Percentiles rank a stretch among this genome's conserved stretches.
Evolutionary conservation across 768 basidiomycete genomes (phyloP).

Genomic region (Tephrocybe rancida): DNA sequence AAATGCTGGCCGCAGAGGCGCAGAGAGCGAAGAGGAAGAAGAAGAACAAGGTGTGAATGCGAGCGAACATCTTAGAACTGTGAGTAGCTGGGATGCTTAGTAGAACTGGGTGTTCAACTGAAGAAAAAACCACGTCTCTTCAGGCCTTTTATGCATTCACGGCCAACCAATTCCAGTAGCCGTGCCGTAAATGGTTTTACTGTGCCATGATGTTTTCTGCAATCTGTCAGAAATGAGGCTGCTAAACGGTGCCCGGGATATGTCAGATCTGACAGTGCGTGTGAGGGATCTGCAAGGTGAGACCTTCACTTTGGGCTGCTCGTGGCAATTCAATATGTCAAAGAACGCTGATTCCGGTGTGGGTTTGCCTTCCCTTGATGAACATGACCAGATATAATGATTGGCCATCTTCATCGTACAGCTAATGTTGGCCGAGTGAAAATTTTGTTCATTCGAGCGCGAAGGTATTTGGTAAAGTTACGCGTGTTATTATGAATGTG

Average conservation of each 20-base stretch:
- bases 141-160: conserved; percentile 8
- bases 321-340: not conserved
- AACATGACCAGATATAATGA: not conserved
- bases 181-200: not conserved
- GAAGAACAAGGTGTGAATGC: conserved; percentile 7
- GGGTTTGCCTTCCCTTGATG: not conserved
- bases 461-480: not conserved
- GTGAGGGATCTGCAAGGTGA: not conserved
- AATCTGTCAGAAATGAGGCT: not conserved
- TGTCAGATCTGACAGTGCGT: conserved; percentile 9
- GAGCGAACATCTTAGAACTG: conserved; percentile 13
- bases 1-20: conserved; percentile 13
- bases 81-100: conserved; percentile 6
- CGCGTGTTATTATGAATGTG: too few relatives aligned
- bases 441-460: not conserved
- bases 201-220: not conserved
- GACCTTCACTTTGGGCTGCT: not conserved
- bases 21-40: conserved; percentile 15
- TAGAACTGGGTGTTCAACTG: conserved; percentile 15
- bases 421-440: not conserved
- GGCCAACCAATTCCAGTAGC: not conserved
- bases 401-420: not conserved
- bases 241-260: not conserved
- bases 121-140: not conserved
- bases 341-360: not conserved